Conservation (phyloP, 768 basidiomycete genomes). For the Russula emetica region DNA sequence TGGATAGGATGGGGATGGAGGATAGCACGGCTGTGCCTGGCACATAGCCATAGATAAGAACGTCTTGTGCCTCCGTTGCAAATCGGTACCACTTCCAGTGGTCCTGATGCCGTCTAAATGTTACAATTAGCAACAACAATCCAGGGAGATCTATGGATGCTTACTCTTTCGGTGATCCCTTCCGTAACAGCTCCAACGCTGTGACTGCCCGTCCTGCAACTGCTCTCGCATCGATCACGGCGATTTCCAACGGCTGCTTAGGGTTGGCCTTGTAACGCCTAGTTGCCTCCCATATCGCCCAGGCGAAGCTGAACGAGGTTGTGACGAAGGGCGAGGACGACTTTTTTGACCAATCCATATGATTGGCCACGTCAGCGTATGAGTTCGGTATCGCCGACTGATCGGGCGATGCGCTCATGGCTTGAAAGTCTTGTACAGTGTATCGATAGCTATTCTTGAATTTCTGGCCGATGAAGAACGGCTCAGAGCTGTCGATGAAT, state of each 20-base stretch:
- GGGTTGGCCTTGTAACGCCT: constrained; percentile 66
- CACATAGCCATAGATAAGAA: constrained; percentile 65
- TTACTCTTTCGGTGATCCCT: constrained; percentile 52
- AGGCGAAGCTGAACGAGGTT: constrained; percentile 74
- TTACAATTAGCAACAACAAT: constrained; percentile 18
- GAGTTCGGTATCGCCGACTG: constrained; percentile 32
- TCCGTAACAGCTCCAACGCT: constrained; percentile 57
- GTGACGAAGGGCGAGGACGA: constrained; percentile 66
- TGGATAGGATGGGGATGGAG: constrained; percentile 61
- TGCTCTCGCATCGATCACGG: constrained; percentile 66
- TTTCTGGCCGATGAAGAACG: constrained; percentile 65
- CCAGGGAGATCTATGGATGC: constrained; percentile 28
- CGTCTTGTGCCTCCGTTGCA: constrained; percentile 70
- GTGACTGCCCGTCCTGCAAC: constrained; percentile 57
- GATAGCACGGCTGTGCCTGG: constrained; percentile 61
- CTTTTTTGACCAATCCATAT: constrained; percentile 79
- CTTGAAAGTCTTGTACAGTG: constrained; percentile 30
- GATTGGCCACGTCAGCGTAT: constrained; percentile 60
- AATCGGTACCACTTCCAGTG: constrained; percentile 77
- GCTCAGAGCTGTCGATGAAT: constrained; percentile 50
- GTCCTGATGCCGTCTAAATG: constrained; percentile 50
- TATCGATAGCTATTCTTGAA: constrained; percentile 42
- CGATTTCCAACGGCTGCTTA: constrained; percentile 75
- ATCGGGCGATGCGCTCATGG: constrained; percentile 26
- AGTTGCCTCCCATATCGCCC: constrained; percentile 80